Conservation (phyloP, 495 filamentous ascomycete genomes). For the Mycothermus thermophilus region DNA sequence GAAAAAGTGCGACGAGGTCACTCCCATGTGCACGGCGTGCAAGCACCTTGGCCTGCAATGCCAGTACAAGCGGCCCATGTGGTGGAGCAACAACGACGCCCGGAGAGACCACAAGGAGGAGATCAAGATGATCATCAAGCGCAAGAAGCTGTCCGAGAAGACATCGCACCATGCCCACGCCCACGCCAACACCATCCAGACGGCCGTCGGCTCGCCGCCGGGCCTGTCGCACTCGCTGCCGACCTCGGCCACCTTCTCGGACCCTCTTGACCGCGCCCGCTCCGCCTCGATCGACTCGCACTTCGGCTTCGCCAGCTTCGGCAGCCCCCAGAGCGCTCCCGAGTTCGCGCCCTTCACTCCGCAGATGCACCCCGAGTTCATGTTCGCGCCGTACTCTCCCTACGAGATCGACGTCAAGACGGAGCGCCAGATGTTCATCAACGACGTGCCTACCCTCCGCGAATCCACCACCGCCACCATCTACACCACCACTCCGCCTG, state of each 20-base stretch:
- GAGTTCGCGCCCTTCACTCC: conserved; percentile 51
- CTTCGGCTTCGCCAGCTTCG: conserved; percentile 61
- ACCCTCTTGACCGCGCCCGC: conserved; percentile 54
- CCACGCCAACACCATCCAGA: conserved; percentile 42
- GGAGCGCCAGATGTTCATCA: conserved; percentile 85
- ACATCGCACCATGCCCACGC: too few species aligned
- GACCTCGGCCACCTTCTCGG: conserved; percentile 66
- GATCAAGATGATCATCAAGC: conserved; percentile 95
- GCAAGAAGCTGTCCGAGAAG: conserved; percentile 88
- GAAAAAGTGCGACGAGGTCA: conserved; percentile 96
- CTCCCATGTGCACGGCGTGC: conserved; percentile 76
- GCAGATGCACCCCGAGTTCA: conserved; percentile 34
- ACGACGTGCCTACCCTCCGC: conserved; percentile 68
- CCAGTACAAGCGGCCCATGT: conserved; percentile 91
- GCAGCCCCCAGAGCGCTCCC: conserved; percentile 41
- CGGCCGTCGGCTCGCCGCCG: conserved; percentile 50
- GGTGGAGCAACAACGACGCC: conserved; percentile 90
- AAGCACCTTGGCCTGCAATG: conserved; percentile 73
- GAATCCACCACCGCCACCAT: conserved; percentile 81
- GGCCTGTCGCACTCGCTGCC: conserved; percentile 70
- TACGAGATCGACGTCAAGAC: conserved; percentile 96
- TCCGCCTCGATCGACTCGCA: conserved; percentile 70
- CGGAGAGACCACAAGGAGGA: conserved; percentile 77
- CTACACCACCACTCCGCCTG: conserved; percentile 66
- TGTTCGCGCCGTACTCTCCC: conserved; percentile 46